Evolutionary conservation across 371 early-diverging fungal species (phyloP).

Genomic region (Mortierella sp.): DNA sequence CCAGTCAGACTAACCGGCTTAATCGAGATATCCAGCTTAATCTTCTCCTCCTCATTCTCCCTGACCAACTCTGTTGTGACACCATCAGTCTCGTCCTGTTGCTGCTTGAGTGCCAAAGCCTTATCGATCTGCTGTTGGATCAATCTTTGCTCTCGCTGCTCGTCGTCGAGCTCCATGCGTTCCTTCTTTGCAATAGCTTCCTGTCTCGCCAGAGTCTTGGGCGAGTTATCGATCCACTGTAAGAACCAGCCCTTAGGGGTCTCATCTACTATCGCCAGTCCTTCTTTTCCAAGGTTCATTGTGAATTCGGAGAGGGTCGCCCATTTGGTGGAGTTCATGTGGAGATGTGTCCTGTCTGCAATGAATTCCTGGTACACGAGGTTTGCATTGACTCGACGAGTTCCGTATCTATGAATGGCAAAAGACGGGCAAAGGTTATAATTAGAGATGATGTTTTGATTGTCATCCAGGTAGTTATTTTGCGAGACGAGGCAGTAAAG

Average conservation of each 20-base stretch:
- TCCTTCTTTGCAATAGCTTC: slow-evolving; percentile 90
- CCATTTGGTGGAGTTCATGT: slow-evolving; percentile 98
- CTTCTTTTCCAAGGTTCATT: slow-evolving; percentile 87
- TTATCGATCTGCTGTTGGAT: slow-evolving; percentile 87
- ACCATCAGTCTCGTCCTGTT: slow-evolving; percentile 31
- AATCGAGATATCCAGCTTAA: slow-evolving; percentile 70
- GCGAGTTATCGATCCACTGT: slow-evolving; percentile 93
- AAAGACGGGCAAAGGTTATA: not conserved
- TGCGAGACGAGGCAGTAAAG: not conserved
- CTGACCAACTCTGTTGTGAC: slow-evolving; percentile 17
- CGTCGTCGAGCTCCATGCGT: slow-evolving; percentile 83
- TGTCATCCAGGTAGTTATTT: not conserved
- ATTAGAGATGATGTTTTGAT: not conserved
- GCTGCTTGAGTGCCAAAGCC: slow-evolving; percentile 72
- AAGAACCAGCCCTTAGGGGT: slow-evolving; percentile 93
- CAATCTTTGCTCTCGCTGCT: slow-evolving; percentile 83
- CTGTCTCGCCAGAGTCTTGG: slow-evolving; percentile 86
- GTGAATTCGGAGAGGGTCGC: slow-evolving; percentile 88
- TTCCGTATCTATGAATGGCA: slow-evolving; percentile 73
- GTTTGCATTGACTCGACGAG: slow-evolving; percentile 90
- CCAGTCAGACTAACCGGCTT: slow-evolving; percentile 22
- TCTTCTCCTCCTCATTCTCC: slow-evolving; percentile 66
- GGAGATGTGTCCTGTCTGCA: slow-evolving; percentile 89
- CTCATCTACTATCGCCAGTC: slow-evolving; percentile 90
- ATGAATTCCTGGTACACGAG: slow-evolving; percentile 97